Evolutionary conservation across 2,329 filamentous ascomycete species (phyloP).

Genomic region (Escovopsis sp.): DNA sequence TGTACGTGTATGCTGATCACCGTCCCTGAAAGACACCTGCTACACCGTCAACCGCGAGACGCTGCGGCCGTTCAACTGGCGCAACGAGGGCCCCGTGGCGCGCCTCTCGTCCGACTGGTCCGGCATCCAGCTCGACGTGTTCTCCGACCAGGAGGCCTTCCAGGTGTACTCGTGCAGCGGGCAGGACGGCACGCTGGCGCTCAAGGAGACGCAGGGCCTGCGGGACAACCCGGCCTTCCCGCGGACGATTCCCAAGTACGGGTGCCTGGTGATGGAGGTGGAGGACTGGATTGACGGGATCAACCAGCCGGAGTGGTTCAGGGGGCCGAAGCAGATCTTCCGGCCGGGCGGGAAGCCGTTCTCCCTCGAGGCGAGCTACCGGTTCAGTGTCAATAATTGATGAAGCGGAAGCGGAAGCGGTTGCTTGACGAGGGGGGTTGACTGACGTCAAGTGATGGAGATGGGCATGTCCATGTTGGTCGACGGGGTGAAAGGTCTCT

Average conservation of each 20-base stretch:
- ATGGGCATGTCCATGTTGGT: too few relatives aligned
- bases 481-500: too few relatives aligned
- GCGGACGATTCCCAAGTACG: constrained; percentile 55
- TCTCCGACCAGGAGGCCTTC: constrained; percentile 70
- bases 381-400: constrained; percentile 34
- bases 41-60: constrained; percentile 50
- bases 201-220: constrained; percentile 58
- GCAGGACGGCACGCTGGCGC: constrained; percentile 53
- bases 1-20: too few relatives aligned
- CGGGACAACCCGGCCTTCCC: constrained; percentile 37
- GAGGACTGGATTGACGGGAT: constrained; percentile 91
- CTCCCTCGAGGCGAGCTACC: constrained; percentile 45
- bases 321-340: constrained; percentile 44
- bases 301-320: constrained; percentile 79
- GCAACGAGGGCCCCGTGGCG: constrained; percentile 41
- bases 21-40: constrained; percentile 39
- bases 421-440: neutral
- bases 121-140: constrained; percentile 71
- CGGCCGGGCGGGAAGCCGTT: constrained; percentile 44
- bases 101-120: constrained; percentile 58
- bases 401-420: neutral
- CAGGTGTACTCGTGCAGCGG: constrained; percentile 77
- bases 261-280: constrained; percentile 80
- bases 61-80: constrained; percentile 47
- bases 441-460: neutral